Percentiles rank a stretch among this genome's conserved stretches.
Evolutionary conservation across 1,284 basidiomycete species (phyloP).

Genomic region (Fomitiporia mediterranea): DNA sequence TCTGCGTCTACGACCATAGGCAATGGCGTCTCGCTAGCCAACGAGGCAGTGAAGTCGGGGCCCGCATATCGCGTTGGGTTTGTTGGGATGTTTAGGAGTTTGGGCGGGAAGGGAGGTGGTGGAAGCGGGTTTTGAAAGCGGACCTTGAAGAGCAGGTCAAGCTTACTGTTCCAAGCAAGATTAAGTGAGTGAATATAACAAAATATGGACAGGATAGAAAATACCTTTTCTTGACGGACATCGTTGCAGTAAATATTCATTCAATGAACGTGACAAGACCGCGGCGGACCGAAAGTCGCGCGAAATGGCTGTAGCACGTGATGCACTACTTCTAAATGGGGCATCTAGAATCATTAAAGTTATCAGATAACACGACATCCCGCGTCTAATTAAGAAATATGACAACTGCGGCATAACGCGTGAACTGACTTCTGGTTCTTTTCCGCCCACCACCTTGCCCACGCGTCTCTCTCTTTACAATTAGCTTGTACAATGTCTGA

Average conservation of each 20-base stretch:
- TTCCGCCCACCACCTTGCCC: constrained; percentile 5
- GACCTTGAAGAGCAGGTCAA: constrained; percentile 87
- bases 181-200: too few species aligned
- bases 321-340: too few species aligned
- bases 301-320: too few species aligned
- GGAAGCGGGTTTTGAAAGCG: constrained; percentile 92
- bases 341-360: too few species aligned
- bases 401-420: not conserved
- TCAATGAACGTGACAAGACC: too few species aligned
- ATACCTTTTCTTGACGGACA: constrained; percentile 20
- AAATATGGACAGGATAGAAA: not conserved
- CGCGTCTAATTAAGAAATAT: not conserved
- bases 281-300: too few species aligned
- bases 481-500: not conserved
- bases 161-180: constrained; percentile 59
- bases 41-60: constrained; percentile 75
- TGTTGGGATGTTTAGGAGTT: constrained; percentile 84
- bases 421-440: not conserved
- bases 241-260: not conserved
- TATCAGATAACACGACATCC: not conserved
- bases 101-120: constrained; percentile 91
- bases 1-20: constrained; percentile 95
- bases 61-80: constrained; percentile 80
- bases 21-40: constrained; percentile 75
- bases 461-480: not conserved